phyloP scores from a whole-genome alignment of 768 basidiomycete species.

The Suillus occidentalis region DNA sequence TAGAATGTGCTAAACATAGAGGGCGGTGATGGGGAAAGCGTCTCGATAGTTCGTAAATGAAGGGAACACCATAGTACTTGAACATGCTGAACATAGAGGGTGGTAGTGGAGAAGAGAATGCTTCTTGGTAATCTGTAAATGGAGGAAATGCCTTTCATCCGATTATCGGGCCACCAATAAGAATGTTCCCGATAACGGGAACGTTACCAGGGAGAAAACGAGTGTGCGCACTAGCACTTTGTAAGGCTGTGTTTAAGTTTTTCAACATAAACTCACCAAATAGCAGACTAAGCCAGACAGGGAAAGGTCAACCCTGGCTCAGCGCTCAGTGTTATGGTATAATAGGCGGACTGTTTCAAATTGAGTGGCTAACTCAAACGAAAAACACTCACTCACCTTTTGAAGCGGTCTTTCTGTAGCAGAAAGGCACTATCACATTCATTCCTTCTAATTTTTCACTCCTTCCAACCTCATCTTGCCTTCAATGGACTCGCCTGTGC shows the following conservation, averaged over 20 bases:
- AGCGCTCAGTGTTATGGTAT: neutral
- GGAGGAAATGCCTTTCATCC: constrained; percentile 66
- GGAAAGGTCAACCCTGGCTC: constrained; percentile 1
- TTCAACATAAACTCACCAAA: neutral
- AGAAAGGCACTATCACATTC: neutral
- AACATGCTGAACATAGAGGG: constrained; percentile 35
- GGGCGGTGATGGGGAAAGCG: constrained; percentile 48
- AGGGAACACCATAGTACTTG: constrained; percentile 31
- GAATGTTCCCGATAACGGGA: neutral
- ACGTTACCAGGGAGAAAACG: neutral
- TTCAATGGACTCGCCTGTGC: neutral
- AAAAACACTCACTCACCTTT: neutral
- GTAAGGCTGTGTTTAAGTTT: neutral
- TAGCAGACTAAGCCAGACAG: neutral
- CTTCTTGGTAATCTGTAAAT: constrained; percentile 71
- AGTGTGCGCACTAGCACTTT: neutral
- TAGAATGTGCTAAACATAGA: constrained; percentile 51
- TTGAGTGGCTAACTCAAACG: neutral
- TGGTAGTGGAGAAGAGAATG: constrained; percentile 59
- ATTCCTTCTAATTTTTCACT: neutral
- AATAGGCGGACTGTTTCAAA: neutral
- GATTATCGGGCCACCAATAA: neutral
- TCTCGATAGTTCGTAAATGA: constrained; percentile 74
- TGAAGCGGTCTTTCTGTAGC: neutral
- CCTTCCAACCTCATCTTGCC: neutral